Conservation (phyloP, 176 grass and related monocot species). For the Oryza officinalis region DNA sequence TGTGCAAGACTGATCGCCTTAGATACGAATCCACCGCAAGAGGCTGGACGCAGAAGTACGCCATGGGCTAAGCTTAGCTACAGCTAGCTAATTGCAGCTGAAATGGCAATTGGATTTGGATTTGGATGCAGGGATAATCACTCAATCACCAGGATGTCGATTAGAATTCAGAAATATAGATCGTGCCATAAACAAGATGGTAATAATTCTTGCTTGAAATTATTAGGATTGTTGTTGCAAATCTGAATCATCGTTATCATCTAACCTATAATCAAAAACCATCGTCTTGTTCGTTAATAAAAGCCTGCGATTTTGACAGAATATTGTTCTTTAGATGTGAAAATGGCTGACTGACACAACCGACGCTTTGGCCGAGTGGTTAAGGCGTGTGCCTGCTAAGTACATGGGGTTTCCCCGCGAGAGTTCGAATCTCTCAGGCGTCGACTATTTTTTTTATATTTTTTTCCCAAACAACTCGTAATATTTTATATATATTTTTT, state of each 20-base stretch:
- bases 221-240: not conserved
- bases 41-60: constrained; percentile 74
- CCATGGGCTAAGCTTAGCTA: constrained; percentile 54
- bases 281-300: too few species aligned
- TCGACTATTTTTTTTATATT: not conserved
- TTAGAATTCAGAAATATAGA: not conserved
- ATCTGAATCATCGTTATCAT: not conserved
- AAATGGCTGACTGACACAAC: rapidly evolving
- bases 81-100: not conserved
- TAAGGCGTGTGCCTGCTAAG: constrained; percentile 99
- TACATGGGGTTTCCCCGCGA: constrained; percentile 92
- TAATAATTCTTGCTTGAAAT: not conserved
- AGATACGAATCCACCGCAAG: constrained; percentile 74
- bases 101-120: not conserved
- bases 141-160: not conserved
- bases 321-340: rapidly evolving
- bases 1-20: constrained; percentile 71
- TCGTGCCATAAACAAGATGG: not conserved
- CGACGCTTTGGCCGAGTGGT: constrained; percentile 53
- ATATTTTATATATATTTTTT: too few species aligned
- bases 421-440: constrained; percentile 96
- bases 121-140: not conserved
- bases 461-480: too few species aligned
- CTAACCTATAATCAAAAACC: not conserved
- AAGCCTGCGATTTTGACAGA: not conserved